Evolutionary conservation across 306 rosid species (phyloP).

Genomic region (Carpinus fangiana): DNA sequence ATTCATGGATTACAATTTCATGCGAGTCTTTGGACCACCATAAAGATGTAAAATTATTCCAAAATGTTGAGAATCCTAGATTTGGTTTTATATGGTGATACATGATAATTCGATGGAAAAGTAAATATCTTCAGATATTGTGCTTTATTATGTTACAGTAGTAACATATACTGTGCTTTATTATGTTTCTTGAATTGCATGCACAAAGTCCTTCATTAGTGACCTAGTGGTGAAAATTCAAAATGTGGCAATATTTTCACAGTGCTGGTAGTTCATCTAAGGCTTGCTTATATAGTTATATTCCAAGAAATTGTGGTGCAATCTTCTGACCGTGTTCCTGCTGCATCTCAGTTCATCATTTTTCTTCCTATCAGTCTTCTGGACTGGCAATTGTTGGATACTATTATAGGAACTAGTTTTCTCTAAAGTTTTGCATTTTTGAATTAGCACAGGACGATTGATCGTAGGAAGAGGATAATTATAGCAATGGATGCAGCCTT

Average conservation of each 20-base stretch:
- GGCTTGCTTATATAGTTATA: not conserved
- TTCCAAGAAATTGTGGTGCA: not conserved
- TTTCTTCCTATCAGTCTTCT: not conserved
- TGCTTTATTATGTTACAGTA: not conserved
- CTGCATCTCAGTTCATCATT: not conserved
- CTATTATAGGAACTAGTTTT: not conserved
- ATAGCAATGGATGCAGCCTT: conserved; percentile 40
- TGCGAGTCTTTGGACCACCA: not conserved
- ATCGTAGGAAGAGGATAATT: conserved; percentile 36
- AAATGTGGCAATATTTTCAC: not conserved
- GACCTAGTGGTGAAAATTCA: too few species aligned
- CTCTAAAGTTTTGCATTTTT: not conserved
- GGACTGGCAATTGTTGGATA: not conserved
- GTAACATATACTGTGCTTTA: not conserved
- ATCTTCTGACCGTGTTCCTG: not conserved
- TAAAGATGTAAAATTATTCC: not conserved
- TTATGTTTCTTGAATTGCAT: not conserved
- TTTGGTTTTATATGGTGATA: not conserved
- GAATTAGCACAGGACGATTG: conserved; percentile 29
- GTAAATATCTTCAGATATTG: not conserved
- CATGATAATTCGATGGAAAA: not conserved
- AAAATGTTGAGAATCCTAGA: not conserved
- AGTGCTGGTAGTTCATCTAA: not conserved
- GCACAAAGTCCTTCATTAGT: not conserved
- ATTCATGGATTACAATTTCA: not conserved